phyloP scores from a whole-genome alignment of 768 basidiomycete species.

The Lactarius tabidus region DNA sequence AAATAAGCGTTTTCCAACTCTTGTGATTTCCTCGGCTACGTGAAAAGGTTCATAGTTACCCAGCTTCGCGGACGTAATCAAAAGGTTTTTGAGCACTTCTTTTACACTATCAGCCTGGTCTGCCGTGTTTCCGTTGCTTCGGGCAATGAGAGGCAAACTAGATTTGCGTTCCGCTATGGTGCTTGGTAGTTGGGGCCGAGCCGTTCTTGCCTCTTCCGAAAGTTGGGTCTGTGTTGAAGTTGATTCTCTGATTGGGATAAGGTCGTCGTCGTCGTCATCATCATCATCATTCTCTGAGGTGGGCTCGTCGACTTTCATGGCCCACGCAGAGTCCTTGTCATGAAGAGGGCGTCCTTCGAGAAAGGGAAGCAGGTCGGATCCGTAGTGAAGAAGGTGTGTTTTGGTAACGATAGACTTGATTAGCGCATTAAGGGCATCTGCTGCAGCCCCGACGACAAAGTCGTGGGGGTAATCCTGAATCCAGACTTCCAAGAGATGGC shows the following conservation, averaged over 20 bases:
- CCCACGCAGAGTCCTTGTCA: constrained; percentile 74
- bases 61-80: constrained; percentile 54
- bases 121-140: constrained; percentile 24
- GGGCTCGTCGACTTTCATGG: constrained; percentile 57
- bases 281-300: constrained; percentile 62
- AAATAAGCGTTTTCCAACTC: constrained; percentile 65
- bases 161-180: constrained; percentile 59
- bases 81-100: constrained; percentile 60
- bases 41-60: constrained; percentile 53
- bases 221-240: constrained; percentile 25
- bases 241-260: constrained; percentile 27
- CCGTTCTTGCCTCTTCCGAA: constrained; percentile 12
- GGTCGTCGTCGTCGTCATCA: constrained; percentile 46
- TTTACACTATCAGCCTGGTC: constrained; percentile 35
- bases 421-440: constrained; percentile 67
- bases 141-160: constrained; percentile 53
- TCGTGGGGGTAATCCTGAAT: constrained; percentile 71
- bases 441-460: constrained; percentile 72
- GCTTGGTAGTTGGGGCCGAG: constrained; percentile 19
- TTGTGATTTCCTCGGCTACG: constrained; percentile 84
- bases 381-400: constrained; percentile 80
- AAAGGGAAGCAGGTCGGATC: constrained; percentile 78
- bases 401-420: constrained; percentile 77
- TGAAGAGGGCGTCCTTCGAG: constrained; percentile 61
- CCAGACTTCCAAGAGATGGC: constrained; percentile 75